A percentile compares a stretch with the other conserved stretches of the same genome.
These are phyloP conservation scores for Tolypocladium endophyticum DNA, from an alignment of 2,329 filamentous ascomycete genomes.

Conservation along the genomic window DNA sequence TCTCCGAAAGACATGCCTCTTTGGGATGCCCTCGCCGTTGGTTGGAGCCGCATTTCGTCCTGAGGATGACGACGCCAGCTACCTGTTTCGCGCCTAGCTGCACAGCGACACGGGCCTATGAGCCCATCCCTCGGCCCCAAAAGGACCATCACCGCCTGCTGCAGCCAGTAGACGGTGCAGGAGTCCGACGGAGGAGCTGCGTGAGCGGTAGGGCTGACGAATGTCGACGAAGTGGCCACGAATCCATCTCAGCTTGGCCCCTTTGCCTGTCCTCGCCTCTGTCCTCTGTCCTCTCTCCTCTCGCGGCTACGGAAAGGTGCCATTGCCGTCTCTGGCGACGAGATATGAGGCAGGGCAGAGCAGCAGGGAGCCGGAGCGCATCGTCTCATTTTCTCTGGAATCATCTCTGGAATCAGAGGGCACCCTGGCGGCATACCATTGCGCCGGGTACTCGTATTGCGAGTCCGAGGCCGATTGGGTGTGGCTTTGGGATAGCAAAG, in stretches of 20 bases:
- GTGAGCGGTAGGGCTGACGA: slow-evolving; percentile 9
- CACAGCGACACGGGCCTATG: neutral
- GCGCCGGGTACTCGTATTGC: too few relatives aligned
- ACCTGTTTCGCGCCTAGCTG: slow-evolving; percentile 2
- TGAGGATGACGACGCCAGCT: slow-evolving; percentile 6
- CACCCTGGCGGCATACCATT: neutral
- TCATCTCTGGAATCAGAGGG: neutral
- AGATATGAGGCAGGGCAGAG: neutral
- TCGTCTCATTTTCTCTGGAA: neutral
- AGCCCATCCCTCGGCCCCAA: slow-evolving; percentile 3
- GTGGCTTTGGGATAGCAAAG: neutral
- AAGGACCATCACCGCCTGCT: neutral
- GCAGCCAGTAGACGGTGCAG: slow-evolving; percentile 2
- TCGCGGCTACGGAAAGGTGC: neutral
- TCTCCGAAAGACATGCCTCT: neutral
- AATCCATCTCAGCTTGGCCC: neutral
- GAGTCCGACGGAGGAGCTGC: slow-evolving; percentile 1
- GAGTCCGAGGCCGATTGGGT: neutral
- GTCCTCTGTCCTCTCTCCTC: neutral
- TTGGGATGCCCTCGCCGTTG: neutral
- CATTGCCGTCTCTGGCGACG: neutral
- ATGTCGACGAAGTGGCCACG: slow-evolving; percentile 6
- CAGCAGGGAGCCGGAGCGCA: neutral
- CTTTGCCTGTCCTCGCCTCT: neutral
- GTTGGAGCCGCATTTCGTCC: neutral